A percentile compares a stretch with the other conserved stretches of the same genome.
These are phyloP conservation scores for Saccharomycopsis sp. DNA, from an alignment of 805 yeast genomes.

Conservation along the genomic window DNA sequence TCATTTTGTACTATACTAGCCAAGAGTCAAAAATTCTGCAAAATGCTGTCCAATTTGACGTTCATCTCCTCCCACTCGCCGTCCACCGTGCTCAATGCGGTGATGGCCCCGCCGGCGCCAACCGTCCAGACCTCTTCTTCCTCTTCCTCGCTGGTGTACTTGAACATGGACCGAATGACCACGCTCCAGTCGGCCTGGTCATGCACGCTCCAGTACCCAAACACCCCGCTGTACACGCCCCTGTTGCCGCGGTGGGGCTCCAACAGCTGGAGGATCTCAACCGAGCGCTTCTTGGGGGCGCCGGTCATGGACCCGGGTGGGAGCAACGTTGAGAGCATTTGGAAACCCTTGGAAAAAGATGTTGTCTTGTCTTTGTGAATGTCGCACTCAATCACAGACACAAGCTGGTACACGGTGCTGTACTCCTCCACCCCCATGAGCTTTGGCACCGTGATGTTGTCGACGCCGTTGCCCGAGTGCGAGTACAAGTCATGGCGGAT, in stretches of 20 bases:
- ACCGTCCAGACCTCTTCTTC: conserved; percentile 51
- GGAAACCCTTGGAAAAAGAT: conserved; percentile 54
- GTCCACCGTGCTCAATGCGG: conserved; percentile 71
- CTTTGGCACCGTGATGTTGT: conserved; percentile 59
- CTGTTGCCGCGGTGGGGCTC: conserved; percentile 38
- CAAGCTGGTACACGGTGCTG: conserved; percentile 82
- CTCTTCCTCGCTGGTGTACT: conserved; percentile 42
- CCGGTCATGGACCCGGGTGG: conserved; percentile 99
- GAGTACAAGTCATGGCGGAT: conserved; percentile 85
- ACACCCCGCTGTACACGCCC: conserved; percentile 89
- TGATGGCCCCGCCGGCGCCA: conserved; percentile 98
- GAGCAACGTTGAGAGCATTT: conserved; percentile 63
- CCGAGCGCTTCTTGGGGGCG: conserved; percentile 92
- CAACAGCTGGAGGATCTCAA: conserved; percentile 57
- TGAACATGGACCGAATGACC: conserved; percentile 74
- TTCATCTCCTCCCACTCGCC: conserved; percentile 93
- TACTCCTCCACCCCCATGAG: conserved; percentile 92
- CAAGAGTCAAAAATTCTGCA: conserved; percentile 57
- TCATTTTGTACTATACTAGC: too few relatives aligned
- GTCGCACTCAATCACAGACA: conserved; percentile 74
- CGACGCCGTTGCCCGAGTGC: conserved; percentile 32
- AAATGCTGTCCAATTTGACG: conserved; percentile 68
- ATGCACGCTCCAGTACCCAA: conserved; percentile 88
- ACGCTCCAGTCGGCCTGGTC: conserved; percentile 95
- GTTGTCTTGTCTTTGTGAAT: conserved; percentile 23